Evolutionary conservation across 148 eudicot species (phyloP), one percentile per base, ranked within the genome.

Genomic region (Persicaria tinctoria): DNA sequence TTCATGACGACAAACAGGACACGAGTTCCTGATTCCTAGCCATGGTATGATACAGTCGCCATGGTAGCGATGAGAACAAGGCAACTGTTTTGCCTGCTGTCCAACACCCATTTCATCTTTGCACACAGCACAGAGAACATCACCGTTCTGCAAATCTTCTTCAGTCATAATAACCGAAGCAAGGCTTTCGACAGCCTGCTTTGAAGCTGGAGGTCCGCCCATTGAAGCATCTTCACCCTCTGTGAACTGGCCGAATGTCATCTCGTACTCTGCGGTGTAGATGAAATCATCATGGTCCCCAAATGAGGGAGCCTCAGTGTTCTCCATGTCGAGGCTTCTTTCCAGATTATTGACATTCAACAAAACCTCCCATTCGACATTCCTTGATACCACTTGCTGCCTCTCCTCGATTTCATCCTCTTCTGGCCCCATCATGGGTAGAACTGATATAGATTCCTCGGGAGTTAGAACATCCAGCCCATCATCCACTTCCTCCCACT

Each of bases 31-130:
- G 47, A 90, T 90, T 17, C 80, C 81, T 54, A 90, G 80, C 96
- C 96, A 90, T 0, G 96, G 96, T 44, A 88, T 32, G 49, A 90
- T 90, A 73, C 96, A 90, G 46, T 87, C 89, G 3, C 86, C 88
- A 82, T 90, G 92, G 78, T 85, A 90, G 27, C 79, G 77, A 76
- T 90, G 96, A 4, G 82, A 77, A 77, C 96, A 90, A 73, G 96
- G 92, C 69, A 90, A 81, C 77, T 80, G 76, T 74, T 83, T 90
- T 13, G 78, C 85, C 68, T 62, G 79, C 63, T 84, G 85, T n/a
- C 92, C 92, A 56, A 76, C 71, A 45, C 51, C 84, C 54, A 90
- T 73, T 45, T 82, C 85, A 48, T 90, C 92, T 82, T 88, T 90
- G 66, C 96, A 90, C 60, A 90, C 88, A 20, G 96, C 96, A 80